Conservation (phyloP, 106 monocot genomes). For the Apostasia shenzhenica region DNA sequence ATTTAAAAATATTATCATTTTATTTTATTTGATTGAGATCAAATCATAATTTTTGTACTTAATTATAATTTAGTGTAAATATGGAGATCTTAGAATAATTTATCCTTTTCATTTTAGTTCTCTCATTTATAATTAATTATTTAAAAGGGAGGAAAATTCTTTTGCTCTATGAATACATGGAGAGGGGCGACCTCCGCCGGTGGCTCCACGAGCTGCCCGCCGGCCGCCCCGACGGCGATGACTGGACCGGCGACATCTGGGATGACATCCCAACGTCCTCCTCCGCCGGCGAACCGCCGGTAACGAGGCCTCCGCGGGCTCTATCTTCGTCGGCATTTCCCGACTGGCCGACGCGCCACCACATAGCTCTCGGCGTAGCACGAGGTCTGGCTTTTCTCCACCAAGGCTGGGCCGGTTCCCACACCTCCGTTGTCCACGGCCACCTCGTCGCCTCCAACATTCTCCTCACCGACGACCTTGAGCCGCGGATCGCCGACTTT, state of each 20-base stretch:
- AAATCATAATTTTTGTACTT: neutral
- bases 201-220: slow-evolving; percentile 92
- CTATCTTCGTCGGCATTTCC: neutral
- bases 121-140: too few species aligned
- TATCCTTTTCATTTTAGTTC: neutral
- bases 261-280: slow-evolving; percentile 8
- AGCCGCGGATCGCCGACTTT: slow-evolving; percentile 63
- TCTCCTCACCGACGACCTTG: slow-evolving; percentile 64
- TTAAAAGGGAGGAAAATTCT: slow-evolving; percentile 53
- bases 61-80: slow-evolving; percentile 1
- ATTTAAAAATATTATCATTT: too few species aligned
- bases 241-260: slow-evolving; percentile 36
- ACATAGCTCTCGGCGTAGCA: slow-evolving; percentile 66
- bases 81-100: neutral
- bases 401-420: slow-evolving; percentile 64
- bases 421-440: slow-evolving; percentile 55
- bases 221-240: slow-evolving; percentile 30
- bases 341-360: slow-evolving; percentile 69
- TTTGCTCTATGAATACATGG: slow-evolving; percentile 81
- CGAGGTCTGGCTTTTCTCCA: slow-evolving; percentile 90
- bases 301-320: neutral
- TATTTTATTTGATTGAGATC: too few species aligned
- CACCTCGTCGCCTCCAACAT: slow-evolving; percentile 53
- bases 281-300: neutral
- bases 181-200: slow-evolving; percentile 72